A percentile compares a stretch with the other conserved stretches of the same genome.
These are phyloP conservation scores for Aspergillus melleus DNA, from an alignment of 2,329 filamentous ascomycete species.

Conservation along the genomic window DNA sequence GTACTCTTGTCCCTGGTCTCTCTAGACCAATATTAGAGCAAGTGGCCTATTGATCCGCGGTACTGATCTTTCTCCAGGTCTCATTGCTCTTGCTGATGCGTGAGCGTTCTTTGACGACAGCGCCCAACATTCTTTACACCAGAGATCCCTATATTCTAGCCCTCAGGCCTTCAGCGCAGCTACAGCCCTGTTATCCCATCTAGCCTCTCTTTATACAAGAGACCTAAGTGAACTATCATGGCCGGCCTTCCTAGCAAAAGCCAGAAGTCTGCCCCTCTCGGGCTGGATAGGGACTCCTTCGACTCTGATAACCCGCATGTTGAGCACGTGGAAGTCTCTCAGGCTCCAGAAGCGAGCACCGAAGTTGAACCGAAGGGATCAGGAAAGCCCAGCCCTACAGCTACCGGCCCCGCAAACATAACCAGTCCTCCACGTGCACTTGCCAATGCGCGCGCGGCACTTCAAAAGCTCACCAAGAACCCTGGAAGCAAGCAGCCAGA, in stretches of 20 bases:
- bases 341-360: neutral
- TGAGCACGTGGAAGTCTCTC: slow-evolving; percentile 9
- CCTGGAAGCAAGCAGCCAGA: neutral
- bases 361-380: neutral
- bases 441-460: neutral
- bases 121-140: neutral
- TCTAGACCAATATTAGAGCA: neutral
- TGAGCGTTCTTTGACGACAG: neutral
- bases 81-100: neutral
- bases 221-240: neutral
- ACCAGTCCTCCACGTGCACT: neutral
- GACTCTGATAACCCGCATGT: neutral
- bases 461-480: neutral
- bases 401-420: neutral
- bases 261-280: neutral
- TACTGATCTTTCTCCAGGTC: neutral
- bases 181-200: neutral
- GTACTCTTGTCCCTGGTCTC: neutral
- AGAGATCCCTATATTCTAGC: neutral
- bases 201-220: neutral
- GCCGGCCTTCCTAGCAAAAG: neutral
- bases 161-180: neutral
- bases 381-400: neutral
- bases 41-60: too few species aligned
- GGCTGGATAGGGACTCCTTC: neutral